phyloP scores from a whole-genome alignment of 192 early-diverging fungal species.

The Backusella mclennaniae region DNA sequence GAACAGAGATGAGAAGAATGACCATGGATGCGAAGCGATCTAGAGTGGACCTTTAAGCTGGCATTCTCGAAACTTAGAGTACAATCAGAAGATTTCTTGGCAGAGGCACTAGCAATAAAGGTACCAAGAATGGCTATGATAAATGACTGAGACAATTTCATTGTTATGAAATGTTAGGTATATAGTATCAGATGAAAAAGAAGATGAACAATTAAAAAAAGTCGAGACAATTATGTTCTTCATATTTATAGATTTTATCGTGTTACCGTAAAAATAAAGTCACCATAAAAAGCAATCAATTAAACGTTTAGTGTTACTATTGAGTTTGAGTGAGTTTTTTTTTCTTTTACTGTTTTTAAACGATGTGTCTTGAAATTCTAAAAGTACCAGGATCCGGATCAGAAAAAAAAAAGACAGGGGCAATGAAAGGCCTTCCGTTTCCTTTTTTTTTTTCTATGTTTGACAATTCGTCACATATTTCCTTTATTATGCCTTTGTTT shows the following conservation, averaged over 20 bases:
- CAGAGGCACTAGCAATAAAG: neutral
- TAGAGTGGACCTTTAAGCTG: neutral
- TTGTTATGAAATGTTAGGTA: neutral
- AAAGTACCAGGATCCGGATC: neutral
- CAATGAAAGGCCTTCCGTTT: neutral
- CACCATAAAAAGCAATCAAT: neutral
- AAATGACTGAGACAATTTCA: neutral
- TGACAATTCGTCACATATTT: neutral
- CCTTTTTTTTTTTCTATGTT: neutral
- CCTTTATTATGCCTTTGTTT: neutral
- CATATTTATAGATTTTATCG: neutral
- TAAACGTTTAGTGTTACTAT: neutral
- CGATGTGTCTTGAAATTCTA: neutral
- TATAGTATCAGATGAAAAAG: neutral
- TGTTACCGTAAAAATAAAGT: neutral
- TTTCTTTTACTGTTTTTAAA: neutral
- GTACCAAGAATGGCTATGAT: neutral
- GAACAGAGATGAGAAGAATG: neutral
- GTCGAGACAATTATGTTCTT: neutral
- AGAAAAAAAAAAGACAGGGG: neutral
- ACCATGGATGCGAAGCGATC: neutral
- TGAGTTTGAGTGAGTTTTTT: neutral
- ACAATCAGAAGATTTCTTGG: neutral
- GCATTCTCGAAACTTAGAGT: neutral
- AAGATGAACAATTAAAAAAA: neutral